Percentiles rank a stretch among this genome's conserved stretches.
phyloP scores from a whole-genome alignment of 176 grass and related monocot genomes.

The Avena atlantica region DNA sequence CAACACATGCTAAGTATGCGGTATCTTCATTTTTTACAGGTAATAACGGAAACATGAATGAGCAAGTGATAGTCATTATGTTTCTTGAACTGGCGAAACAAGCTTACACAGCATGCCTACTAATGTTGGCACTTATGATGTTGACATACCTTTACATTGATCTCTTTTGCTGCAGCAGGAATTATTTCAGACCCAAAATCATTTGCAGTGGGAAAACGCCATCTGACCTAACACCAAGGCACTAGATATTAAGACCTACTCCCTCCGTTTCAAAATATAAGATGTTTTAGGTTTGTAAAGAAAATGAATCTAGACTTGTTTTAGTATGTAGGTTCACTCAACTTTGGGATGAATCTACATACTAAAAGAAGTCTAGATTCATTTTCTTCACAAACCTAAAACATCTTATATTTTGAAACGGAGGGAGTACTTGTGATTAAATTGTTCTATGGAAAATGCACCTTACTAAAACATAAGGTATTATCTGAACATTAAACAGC shows the following conservation, averaged over 20 bases:
- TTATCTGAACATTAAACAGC: background rate
- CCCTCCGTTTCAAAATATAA: no score
- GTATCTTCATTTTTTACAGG: background rate
- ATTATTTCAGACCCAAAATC: conserved; percentile 99
- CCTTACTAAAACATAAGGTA: background rate
- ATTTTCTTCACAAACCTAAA: no score
- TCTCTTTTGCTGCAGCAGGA: conserved; percentile 79
- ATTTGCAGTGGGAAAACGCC: conserved; percentile 96
- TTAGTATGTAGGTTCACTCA: no score
- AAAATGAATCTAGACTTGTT: no score
- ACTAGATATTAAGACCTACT: conserved; percentile 51
- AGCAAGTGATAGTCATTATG: background rate
- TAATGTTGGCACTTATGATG: background rate
- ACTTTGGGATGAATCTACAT: no score
- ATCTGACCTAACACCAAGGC: conserved; percentile 82
- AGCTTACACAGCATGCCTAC: background rate
- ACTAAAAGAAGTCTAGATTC: no score
- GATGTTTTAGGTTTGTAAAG: no score
- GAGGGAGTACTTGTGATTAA: conserved; percentile 33
- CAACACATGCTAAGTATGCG: background rate
- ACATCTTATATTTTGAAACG: no score
- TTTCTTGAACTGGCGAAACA: background rate
- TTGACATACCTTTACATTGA: conserved; percentile 61
- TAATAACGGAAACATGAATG: background rate
- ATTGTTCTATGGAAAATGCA: conserved; percentile 10